These are phyloP conservation scores for Blastocystis sp. DNA, from an alignment of 352 stramenopile species.

Conservation along the genomic window DNA sequence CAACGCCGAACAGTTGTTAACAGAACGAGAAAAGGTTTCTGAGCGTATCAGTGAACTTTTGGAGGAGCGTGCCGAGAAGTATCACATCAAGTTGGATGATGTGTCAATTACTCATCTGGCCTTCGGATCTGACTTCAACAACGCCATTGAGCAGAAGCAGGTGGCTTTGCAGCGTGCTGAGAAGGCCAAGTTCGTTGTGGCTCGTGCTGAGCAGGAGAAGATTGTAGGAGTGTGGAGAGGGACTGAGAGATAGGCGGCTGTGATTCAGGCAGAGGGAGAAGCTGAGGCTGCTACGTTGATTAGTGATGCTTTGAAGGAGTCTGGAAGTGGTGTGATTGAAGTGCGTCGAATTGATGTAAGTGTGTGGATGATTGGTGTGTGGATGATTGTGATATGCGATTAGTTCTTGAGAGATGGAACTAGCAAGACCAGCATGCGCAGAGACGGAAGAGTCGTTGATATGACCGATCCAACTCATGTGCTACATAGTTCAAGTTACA, in stretches of 20 bases:
- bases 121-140: constrained; percentile 96
- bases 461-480: neutral
- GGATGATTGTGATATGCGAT: neutral
- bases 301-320: no score
- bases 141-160: constrained; percentile 96
- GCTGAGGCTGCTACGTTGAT: no score
- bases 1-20: constrained; percentile 96
- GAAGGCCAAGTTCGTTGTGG: no score
- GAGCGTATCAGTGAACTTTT: no score
- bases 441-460: neutral
- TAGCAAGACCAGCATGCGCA: neutral
- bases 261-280: no score
- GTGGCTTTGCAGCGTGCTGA: no score
- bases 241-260: no score
- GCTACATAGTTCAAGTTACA: neutral
- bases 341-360: constrained; percentile 90
- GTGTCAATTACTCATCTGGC: constrained; percentile 99
- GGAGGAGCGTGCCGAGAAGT: no score
- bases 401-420: neutral
- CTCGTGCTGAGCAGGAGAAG: no score
- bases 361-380: neutral
- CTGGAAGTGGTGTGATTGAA: constrained; percentile 93
- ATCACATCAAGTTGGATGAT: constrained; percentile 96
- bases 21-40: no score
- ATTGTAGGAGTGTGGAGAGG: no score